phyloP scores from a whole-genome alignment of 208 protist genomes.

The Wallacemonas sp. region DNA sequence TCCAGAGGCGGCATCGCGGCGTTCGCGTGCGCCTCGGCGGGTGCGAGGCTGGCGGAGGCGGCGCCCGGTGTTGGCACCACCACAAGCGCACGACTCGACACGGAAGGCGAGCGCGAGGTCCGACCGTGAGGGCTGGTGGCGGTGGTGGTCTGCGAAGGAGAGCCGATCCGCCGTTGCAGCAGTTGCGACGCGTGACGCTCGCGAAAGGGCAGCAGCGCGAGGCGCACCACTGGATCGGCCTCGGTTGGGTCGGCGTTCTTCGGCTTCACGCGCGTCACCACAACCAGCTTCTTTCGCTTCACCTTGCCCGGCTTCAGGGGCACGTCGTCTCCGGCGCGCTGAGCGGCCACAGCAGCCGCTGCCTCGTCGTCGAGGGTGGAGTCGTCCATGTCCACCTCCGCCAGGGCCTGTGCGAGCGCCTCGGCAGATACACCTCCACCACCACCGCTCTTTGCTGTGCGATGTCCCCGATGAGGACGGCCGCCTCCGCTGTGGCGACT shows the following conservation, averaged over 20 bases:
- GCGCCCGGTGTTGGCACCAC: background rate
- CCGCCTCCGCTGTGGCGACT: background rate
- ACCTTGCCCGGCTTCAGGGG: conserved; percentile 27
- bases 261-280: conserved; percentile 35
- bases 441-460: background rate
- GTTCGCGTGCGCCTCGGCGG: background rate
- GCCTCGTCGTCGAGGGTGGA: too few species aligned
- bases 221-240: conserved; percentile 38
- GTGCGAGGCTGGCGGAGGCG: too few species aligned
- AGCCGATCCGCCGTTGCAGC: conserved; percentile 12
- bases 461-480: too few species aligned
- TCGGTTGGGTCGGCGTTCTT: conserved; percentile 28
- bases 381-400: background rate
- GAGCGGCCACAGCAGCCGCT: background rate
- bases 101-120: background rate
- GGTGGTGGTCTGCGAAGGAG: too few species aligned
- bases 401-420: background rate
- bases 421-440: background rate
- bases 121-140: background rate
- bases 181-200: conserved; percentile 20
- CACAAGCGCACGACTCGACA: background rate
- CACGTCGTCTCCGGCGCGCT: background rate
- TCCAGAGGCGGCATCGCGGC: conserved; percentile 14
- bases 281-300: conserved; percentile 62
- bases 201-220: conserved; percentile 37